phyloP scores from a whole-genome alignment of 208 protist genomes.

The Leishmania tropica region DNA sequence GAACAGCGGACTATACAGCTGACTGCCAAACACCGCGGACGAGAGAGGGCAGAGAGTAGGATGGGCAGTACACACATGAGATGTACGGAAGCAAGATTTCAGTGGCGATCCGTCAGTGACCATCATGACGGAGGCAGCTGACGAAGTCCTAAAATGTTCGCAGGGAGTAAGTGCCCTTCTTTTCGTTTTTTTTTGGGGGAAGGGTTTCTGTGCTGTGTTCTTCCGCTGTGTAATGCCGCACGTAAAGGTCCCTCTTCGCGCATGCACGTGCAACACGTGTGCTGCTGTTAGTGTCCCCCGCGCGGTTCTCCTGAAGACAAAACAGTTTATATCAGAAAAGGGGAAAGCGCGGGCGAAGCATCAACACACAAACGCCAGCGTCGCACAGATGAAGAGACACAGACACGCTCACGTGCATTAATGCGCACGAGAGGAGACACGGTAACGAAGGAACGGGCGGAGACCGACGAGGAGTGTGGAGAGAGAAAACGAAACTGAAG shows the following conservation, averaged over 20 bases:
- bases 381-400: too few species aligned
- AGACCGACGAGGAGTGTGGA: neutral
- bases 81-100: neutral
- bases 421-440: neutral
- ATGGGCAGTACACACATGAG: neutral
- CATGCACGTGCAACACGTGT: too few species aligned
- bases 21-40: neutral
- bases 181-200: neutral
- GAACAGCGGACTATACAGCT: neutral
- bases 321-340: too few species aligned
- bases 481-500: neutral
- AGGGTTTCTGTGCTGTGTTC: neutral
- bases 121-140: neutral
- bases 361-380: too few species aligned
- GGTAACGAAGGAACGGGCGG: too few species aligned
- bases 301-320: too few species aligned
- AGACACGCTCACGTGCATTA: neutral
- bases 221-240: neutral
- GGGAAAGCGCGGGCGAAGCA: too few species aligned
- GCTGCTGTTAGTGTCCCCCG: too few species aligned
- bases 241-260: too few species aligned
- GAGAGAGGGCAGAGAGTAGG: neutral
- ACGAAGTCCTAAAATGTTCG: neutral
- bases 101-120: neutral
- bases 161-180: neutral